phyloP scores from a whole-genome alignment of 2,329 filamentous ascomycete species.

The Trichothecium roseum region DNA sequence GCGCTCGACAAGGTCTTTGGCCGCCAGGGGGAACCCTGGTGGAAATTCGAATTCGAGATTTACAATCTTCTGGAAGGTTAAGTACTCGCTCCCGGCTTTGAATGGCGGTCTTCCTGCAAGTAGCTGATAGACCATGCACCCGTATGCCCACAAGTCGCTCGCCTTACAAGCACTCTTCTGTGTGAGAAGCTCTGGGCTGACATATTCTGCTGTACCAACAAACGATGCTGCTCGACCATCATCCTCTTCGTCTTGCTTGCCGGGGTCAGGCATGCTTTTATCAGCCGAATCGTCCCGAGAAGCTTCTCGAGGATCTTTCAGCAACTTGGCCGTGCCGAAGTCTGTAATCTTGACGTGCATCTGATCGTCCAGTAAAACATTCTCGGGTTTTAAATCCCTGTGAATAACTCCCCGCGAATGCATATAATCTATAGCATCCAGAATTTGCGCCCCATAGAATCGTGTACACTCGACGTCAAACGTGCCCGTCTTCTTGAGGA shows the following conservation, averaged over 20 bases:
- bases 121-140: conserved; percentile 94
- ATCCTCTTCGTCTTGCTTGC: conserved; percentile 34
- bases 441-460: conserved; percentile 91
- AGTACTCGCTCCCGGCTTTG: conserved; percentile 90
- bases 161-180: conserved; percentile 97
- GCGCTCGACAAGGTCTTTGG: conserved; percentile 81
- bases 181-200: conserved; percentile 91
- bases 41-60: conserved; percentile 91
- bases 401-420: conserved; percentile 93
- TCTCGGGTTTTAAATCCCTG: conserved; percentile 92
- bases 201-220: conserved; percentile 95
- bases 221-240: conserved; percentile 81
- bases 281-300: conserved; percentile 29
- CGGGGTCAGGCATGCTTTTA: conserved; percentile 24
- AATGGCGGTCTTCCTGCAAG: conserved; percentile 94
- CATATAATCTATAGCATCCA: conserved; percentile 97
- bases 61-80: conserved; percentile 98
- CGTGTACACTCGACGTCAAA: conserved; percentile 91
- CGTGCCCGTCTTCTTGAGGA: conserved; percentile 86
- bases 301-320: conserved; percentile 32
- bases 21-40: conserved; percentile 72
- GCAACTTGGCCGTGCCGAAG: conserved; percentile 94
- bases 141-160: conserved; percentile 96
- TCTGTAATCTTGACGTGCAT: conserved; percentile 99
- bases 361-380: conserved; percentile 86